Evolutionary conservation across 495 filamentous ascomycete genomes (phyloP).

Genomic region (Tuber calosporum): DNA sequence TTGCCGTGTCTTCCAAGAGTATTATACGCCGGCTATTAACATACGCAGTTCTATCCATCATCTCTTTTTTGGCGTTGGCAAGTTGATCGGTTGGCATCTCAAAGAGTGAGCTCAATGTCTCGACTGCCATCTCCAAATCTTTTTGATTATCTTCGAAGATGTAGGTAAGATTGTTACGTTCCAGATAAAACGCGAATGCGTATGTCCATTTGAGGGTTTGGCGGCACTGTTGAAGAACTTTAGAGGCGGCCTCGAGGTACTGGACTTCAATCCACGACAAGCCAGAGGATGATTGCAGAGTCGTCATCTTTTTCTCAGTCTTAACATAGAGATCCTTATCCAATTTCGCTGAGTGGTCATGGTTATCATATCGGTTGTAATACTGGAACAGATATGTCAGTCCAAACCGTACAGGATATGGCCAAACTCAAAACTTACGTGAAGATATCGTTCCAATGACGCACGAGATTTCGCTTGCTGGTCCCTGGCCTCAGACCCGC

Average conservation of each 20-base stretch:
- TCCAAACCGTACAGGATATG: background rate
- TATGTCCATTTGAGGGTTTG: conserved; percentile 99
- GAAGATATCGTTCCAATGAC: conserved; percentile 81
- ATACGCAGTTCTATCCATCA: conserved; percentile 95
- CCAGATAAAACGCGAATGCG: conserved; percentile 93
- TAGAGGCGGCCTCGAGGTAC: conserved; percentile 85
- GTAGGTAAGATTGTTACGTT: conserved; percentile 87
- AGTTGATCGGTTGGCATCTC: conserved; percentile 86
- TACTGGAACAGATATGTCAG: conserved; percentile 54
- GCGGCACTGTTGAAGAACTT: conserved; percentile 87
- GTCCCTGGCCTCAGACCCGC: conserved; percentile 77
- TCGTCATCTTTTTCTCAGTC: conserved; percentile 98
- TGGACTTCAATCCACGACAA: conserved; percentile 99
- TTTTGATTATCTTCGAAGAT: conserved; percentile 99
- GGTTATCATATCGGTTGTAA: conserved; percentile 97
- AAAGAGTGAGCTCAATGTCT: conserved; percentile 93
- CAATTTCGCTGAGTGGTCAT: conserved; percentile 93
- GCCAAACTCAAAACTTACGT: conserved; percentile 21
- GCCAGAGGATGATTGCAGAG: conserved; percentile 81
- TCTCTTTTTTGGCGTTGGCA: conserved; percentile 80
- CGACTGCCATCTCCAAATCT: conserved; percentile 92
- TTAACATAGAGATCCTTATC: conserved; percentile 94
- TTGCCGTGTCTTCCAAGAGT: conserved; percentile 79
- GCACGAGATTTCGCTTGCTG: conserved; percentile 84
- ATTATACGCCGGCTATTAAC: conserved; percentile 89